These are phyloP conservation scores for Geotrichum carabidarum DNA, from an alignment of 1,139 yeast genomes.

Conservation along the genomic window DNA sequence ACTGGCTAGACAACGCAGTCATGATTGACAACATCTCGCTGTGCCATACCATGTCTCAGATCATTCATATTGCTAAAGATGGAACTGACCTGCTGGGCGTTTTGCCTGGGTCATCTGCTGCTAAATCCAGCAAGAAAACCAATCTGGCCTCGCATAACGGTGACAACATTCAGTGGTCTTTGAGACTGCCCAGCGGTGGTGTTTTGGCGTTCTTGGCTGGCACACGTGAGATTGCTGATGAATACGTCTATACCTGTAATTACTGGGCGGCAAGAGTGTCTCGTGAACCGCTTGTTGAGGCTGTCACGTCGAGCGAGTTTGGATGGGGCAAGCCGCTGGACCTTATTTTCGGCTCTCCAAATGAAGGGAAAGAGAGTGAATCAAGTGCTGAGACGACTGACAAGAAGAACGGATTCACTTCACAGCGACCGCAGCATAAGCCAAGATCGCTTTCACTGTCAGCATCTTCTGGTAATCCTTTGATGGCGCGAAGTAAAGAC, in stretches of 20 bases:
- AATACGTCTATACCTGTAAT: constrained; percentile 72
- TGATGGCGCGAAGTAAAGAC: too few relatives aligned
- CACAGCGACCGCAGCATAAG: too few relatives aligned
- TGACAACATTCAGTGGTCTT: constrained; percentile 32
- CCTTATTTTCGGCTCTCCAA: constrained; percentile 7
- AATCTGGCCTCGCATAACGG: constrained; percentile 14
- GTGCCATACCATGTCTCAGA: constrained; percentile 36
- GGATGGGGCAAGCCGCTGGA: constrained; percentile 58
- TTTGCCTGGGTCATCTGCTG: constrained; percentile 9
- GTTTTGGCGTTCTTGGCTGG: constrained; percentile 46
- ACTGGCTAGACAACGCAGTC: constrained; percentile 49
- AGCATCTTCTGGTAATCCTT: too few relatives aligned
- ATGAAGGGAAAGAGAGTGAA: background rate
- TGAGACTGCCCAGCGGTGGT: constrained; percentile 37
- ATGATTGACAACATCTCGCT: constrained; percentile 33
- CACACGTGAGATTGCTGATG: constrained; percentile 61
- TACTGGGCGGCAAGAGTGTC: constrained; percentile 88
- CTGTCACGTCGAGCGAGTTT: constrained; percentile 70
- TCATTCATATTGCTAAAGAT: constrained; percentile 20
- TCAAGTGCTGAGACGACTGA: too few relatives aligned
- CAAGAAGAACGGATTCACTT: too few relatives aligned
- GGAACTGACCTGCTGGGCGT: constrained; percentile 18
- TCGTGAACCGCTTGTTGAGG: constrained; percentile 60
- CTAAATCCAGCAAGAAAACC: constrained; percentile 8
- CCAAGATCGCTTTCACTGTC: too few relatives aligned